phyloP scores from a whole-genome alignment of 495 filamentous ascomycete genomes.

The Antarctomyces pellizariae region DNA sequence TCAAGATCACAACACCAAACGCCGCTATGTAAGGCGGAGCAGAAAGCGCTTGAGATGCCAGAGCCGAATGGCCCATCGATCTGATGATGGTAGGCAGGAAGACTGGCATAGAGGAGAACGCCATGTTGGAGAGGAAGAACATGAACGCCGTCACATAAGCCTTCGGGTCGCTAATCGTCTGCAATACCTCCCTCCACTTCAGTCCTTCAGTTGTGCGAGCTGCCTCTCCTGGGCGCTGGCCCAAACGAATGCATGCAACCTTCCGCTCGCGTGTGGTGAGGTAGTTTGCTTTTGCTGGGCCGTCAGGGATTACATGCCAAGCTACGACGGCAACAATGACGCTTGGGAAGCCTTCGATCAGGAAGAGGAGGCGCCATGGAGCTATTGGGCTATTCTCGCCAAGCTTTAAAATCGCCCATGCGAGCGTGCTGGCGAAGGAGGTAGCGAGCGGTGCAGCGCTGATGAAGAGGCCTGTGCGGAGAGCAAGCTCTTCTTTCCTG shows the following conservation, averaged over 20 bases:
- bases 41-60: constrained; percentile 53
- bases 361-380: constrained; percentile 64
- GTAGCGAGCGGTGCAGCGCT: constrained; percentile 66
- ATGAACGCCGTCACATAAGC: constrained; percentile 42
- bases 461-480: constrained; percentile 62
- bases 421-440: constrained; percentile 61
- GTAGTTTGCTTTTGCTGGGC: constrained; percentile 41
- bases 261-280: constrained; percentile 50
- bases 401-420: constrained; percentile 57
- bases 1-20: constrained; percentile 46
- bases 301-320: constrained; percentile 52
- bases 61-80: constrained; percentile 47
- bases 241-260: constrained; percentile 41
- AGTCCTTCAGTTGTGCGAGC: constrained; percentile 27
- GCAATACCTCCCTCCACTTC: constrained; percentile 26
- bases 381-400: constrained; percentile 30
- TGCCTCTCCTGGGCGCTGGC: constrained; percentile 17
- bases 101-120: constrained; percentile 64
- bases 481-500: constrained; percentile 54
- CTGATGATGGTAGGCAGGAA: constrained; percentile 67
- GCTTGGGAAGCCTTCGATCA: constrained; percentile 68
- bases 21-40: constrained; percentile 60
- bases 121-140: constrained; percentile 31
- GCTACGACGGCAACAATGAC: constrained; percentile 42
- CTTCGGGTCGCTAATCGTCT: constrained; percentile 34